Percentiles rank a stretch among this genome's conserved stretches.
These are phyloP conservation scores for Colletotrichum coccodes DNA, from an alignment of 2,329 filamentous ascomycete species.

Conservation along the genomic window DNA sequence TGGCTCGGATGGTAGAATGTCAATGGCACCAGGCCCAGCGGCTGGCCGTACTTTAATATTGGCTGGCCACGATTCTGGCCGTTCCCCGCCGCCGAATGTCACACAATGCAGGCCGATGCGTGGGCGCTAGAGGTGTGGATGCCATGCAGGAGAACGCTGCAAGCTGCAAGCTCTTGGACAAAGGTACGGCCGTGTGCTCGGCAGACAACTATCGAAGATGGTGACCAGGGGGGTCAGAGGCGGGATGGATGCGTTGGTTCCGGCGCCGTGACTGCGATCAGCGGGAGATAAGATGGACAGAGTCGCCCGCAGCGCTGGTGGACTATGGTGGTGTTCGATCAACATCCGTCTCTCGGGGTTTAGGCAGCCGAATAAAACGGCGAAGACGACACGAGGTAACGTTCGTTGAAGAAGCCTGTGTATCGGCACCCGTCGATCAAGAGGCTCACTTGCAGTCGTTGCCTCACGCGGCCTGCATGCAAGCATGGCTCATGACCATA, in stretches of 20 bases:
- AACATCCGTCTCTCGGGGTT: not conserved
- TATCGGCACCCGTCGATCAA: slow-evolving; percentile 8
- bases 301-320: slow-evolving; percentile 5
- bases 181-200: slow-evolving; percentile 19
- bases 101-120: slow-evolving; percentile 37
- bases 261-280: slow-evolving; percentile 18
- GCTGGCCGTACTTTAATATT: slow-evolving; percentile 64
- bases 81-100: slow-evolving; percentile 52
- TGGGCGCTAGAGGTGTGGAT: slow-evolving; percentile 40
- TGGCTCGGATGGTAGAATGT: slow-evolving; percentile 35
- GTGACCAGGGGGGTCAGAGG: slow-evolving; percentile 5
- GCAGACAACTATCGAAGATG: slow-evolving; percentile 28
- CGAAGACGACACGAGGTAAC: not conserved
- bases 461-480: not conserved
- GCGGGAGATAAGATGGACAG: slow-evolving; percentile 3
- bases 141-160: slow-evolving; percentile 30
- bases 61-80: slow-evolving; percentile 52
- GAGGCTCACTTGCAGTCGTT: not conserved
- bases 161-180: slow-evolving; percentile 26
- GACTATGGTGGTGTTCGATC: not conserved
- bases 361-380: slow-evolving; percentile 1
- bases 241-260: slow-evolving; percentile 38
- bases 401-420: slow-evolving; percentile 4
- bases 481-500: slow-evolving; percentile 3
- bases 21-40: slow-evolving; percentile 49